Base-by-base conservation (phyloP, 1,139 yeast species). In the Yamadazyma epiphylla region DNA sequence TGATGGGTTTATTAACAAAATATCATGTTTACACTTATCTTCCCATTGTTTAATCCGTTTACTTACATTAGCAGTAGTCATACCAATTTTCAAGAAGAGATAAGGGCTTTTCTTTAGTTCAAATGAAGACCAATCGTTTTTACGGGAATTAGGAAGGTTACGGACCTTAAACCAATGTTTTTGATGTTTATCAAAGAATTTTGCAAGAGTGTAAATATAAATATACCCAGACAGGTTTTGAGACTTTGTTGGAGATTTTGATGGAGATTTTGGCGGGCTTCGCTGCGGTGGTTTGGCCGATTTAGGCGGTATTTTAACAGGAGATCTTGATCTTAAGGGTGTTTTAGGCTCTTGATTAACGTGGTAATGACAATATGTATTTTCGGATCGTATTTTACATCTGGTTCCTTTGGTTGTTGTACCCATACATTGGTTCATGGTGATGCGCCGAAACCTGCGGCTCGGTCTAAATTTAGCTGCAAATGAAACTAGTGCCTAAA, bases 41-140 rank as follows among this genome's bases (percentile, higher is more conserved):
- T 67, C 70, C 84, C 84, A 77, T 45, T 77, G 81, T 27, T 46
- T 47, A 17, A 77, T 44, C 27, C 84, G 48, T 2, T 44, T 45
- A 5, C 39, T 37, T 0, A 77, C 78, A 0, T 59, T 48, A 25
- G 66, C 69, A 2, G 74, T 64, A 0, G 84, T 77, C 63, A 64
- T 65, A 0, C 84, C 84, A 4, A 77, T 67, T 36, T 77, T 77
- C 12, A 77, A 51, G 15, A 77, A 52, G 2, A 72, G 60, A 28
- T 60, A 56, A 6, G 53, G 47, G 15, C 64, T 58, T 24, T 56
- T 55, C 25, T 53, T 57, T 1, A 75, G 58, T 22, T 70, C 52
- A 41, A 71, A 70, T 4, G 54, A 43, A 5, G 48, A 46, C 67
- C 71, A 53, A 15, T 42, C 39, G 24, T 60, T 35, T n/a, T 38